phyloP scores from a whole-genome alignment of 2,329 filamentous ascomycete genomes.

The Colletotrichum sp. region DNA sequence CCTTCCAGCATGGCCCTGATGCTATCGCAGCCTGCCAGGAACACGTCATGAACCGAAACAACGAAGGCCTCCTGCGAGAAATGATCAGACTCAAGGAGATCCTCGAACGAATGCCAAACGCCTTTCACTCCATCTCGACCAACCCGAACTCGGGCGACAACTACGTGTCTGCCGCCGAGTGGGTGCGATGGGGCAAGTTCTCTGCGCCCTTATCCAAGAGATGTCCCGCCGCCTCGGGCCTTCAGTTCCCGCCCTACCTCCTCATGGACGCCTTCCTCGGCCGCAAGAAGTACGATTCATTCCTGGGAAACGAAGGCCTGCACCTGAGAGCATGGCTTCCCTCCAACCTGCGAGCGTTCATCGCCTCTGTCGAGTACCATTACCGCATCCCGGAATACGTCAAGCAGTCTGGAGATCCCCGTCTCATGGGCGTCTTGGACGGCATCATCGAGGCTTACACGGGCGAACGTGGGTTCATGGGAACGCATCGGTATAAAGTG shows the following conservation, averaged over 20 bases:
- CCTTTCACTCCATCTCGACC: constrained; percentile 58
- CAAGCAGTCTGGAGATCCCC: constrained; percentile 50
- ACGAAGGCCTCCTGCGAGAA: constrained; percentile 54
- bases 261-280: constrained; percentile 62
- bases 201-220: constrained; percentile 54
- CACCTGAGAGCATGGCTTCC: constrained; percentile 60
- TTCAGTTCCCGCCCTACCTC: constrained; percentile 58
- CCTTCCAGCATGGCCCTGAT: constrained; percentile 55
- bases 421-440: constrained; percentile 57
- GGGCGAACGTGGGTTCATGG: constrained; percentile 61
- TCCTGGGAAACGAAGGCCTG: constrained; percentile 56
- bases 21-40: constrained; percentile 59
- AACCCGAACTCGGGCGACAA: constrained; percentile 58
- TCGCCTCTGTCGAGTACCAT: constrained; percentile 59
- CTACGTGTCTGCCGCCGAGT: constrained; percentile 52
- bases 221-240: constrained; percentile 54
- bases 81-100: constrained; percentile 58
- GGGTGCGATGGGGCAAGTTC: constrained; percentile 58
- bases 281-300: constrained; percentile 54
- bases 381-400: constrained; percentile 60
- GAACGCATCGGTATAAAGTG: constrained; percentile 61
- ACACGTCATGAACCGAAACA: constrained; percentile 56
- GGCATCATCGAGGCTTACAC: constrained; percentile 61
- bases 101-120: constrained; percentile 57
- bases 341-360: constrained; percentile 59